Evolutionary conservation across 495 filamentous ascomycete species (phyloP).

Genomic region (Talaromyces ruber): DNA sequence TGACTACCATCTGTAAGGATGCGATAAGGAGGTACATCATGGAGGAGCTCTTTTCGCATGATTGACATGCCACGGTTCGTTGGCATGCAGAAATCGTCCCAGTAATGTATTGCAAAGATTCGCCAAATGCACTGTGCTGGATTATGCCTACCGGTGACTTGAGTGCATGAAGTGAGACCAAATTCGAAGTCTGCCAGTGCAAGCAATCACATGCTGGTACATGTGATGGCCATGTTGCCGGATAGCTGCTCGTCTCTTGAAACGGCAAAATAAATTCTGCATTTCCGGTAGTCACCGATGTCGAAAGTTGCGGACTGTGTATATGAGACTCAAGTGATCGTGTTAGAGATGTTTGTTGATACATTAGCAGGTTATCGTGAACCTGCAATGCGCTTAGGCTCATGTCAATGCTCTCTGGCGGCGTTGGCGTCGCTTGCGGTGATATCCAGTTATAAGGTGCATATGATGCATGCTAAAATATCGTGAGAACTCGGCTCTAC

Average conservation of each 20-base stretch:
- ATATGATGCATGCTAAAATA: background rate
- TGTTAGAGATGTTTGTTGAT: background rate
- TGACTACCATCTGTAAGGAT: constrained; percentile 1
- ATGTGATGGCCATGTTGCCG: background rate
- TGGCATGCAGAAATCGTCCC: background rate
- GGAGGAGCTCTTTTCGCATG: constrained; percentile 3
- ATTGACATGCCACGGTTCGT: background rate
- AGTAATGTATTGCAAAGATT: background rate
- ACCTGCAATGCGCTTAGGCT: background rate
- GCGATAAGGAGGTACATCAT: background rate
- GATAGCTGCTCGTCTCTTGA: background rate
- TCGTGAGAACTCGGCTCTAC: too few relatives aligned
- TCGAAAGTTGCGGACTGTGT: background rate
- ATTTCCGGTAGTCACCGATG: background rate
- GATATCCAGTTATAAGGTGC: background rate
- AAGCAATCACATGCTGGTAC: background rate
- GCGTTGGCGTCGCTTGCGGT: constrained; percentile 1
- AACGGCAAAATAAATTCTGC: background rate
- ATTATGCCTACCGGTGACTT: background rate
- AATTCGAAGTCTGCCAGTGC: constrained; percentile 1
- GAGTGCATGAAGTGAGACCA: background rate
- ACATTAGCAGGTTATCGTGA: background rate
- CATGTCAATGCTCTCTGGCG: constrained; percentile 3
- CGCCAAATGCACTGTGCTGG: background rate
- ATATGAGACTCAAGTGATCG: background rate